Percentiles rank a stretch among this genome's conserved stretches.
Conservation (phyloP, 306 rosid species). For the Hylodesmum podocarpum region DNA sequence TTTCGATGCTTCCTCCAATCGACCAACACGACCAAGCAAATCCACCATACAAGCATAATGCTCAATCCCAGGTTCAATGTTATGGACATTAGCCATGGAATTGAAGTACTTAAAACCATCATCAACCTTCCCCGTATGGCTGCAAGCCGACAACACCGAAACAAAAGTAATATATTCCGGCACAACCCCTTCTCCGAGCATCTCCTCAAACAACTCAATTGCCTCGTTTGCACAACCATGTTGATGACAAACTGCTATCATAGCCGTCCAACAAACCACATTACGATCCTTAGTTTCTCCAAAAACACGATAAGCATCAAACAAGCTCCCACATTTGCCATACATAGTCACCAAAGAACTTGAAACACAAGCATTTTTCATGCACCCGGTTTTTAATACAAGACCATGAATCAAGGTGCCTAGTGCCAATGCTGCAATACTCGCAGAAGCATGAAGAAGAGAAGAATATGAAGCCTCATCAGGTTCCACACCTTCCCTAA, state of each 20-base stretch:
- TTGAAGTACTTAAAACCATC: conserved; percentile 55
- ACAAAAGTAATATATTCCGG: conserved; percentile 63
- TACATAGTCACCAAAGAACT: conserved; percentile 64
- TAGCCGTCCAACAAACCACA: conserved; percentile 70
- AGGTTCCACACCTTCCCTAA: conserved; percentile 48
- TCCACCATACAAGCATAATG: conserved; percentile 75
- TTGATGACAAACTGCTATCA: conserved; percentile 61
- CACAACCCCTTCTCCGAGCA: conserved; percentile 48
- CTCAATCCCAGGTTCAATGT: conserved; percentile 50
- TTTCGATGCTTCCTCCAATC: conserved; percentile 52
- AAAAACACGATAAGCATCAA: conserved; percentile 46
- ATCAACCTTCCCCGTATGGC: conserved; percentile 59
- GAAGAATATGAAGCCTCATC: conserved; percentile 62
- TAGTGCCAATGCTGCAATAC: conserved; percentile 49
- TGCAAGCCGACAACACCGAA: conserved; percentile 61
- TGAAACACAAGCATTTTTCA: conserved; percentile 38
- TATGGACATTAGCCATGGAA: conserved; percentile 51
- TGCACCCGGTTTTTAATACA: conserved; percentile 51
- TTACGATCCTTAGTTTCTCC: conserved; percentile 42
- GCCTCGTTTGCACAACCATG: conserved; percentile 59
- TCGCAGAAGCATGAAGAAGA: conserved; percentile 52
- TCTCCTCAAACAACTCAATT: conserved; percentile 52
- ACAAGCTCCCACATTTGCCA: conserved; percentile 58
- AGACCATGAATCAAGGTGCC: conserved; percentile 52
- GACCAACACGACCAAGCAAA: conserved; percentile 64